phyloP scores from a whole-genome alignment of 805 yeast genomes.

The Hanseniaspora lindneri region DNA sequence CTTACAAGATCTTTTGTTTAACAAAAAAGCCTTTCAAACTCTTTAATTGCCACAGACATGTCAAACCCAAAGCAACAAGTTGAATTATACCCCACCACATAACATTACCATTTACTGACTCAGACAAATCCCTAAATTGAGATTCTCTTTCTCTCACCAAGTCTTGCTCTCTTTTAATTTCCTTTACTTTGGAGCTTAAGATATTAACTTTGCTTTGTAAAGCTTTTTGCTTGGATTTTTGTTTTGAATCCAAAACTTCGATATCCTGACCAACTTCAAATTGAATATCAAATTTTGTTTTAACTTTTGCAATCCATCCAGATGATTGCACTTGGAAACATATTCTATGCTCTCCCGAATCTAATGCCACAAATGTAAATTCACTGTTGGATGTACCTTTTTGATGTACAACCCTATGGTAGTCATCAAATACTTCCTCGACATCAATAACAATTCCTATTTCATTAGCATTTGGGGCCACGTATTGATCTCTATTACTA shows the following conservation, averaged over 20 bases:
- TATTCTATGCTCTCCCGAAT: slow-evolving; percentile 67
- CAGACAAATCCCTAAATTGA: slow-evolving; percentile 58
- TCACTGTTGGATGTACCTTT: slow-evolving; percentile 54
- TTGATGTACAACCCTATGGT: slow-evolving; percentile 63
- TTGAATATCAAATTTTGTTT: slow-evolving; percentile 49
- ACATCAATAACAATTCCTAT: slow-evolving; percentile 35
- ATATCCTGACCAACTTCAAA: slow-evolving; percentile 55
- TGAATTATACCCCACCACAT: slow-evolving; percentile 66
- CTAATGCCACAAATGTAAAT: slow-evolving; percentile 61
- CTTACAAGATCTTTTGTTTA: slow-evolving; percentile 47
- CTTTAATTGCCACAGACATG: slow-evolving; percentile 63
- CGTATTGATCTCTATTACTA: slow-evolving; percentile 29
- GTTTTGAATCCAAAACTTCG: slow-evolving; percentile 52
- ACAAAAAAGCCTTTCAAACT: slow-evolving; percentile 67
- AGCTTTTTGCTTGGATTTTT: slow-evolving; percentile 42
- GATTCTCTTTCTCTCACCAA: slow-evolving; percentile 67
- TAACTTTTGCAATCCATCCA: slow-evolving; percentile 54
- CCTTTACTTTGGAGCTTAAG: slow-evolving; percentile 44
- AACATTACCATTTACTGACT: slow-evolving; percentile 55
- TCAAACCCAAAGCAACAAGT: slow-evolving; percentile 47
- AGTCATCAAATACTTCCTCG: slow-evolving; percentile 63
- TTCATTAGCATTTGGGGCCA: slow-evolving; percentile 28
- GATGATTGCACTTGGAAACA: slow-evolving; percentile 43
- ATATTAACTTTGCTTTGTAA: slow-evolving; percentile 47
- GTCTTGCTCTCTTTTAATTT: slow-evolving; percentile 54